These are phyloP conservation scores for Cladobotryum mycophilum DNA, from an alignment of 2,329 filamentous ascomycete genomes.

Conservation along the genomic window DNA sequence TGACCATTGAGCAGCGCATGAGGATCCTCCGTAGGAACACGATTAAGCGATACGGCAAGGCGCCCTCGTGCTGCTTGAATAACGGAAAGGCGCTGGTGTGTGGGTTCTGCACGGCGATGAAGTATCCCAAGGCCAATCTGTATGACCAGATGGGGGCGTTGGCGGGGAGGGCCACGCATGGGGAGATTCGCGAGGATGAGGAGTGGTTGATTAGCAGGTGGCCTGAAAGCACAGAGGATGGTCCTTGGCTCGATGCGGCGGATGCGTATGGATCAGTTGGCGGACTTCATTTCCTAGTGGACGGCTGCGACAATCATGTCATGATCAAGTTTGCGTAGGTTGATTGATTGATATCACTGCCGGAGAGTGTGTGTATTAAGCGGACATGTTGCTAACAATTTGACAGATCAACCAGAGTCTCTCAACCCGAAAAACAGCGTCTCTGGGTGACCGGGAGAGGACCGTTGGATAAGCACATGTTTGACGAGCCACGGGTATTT, in stretches of 20 bases:
- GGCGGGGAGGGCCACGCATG: not conserved
- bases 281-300: slow-evolving; percentile 9
- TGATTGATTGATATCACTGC: not conserved
- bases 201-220: not conserved
- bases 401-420: not conserved
- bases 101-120: not conserved
- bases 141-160: not conserved
- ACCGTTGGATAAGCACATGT: not conserved
- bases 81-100: not conserved
- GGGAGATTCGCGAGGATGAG: not conserved
- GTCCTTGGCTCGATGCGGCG: not conserved
- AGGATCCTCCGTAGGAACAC: not conserved
- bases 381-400: not conserved
- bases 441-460: not conserved
- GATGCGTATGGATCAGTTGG: slow-evolving; percentile 4
- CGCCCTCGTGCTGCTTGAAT: not conserved
- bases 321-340: slow-evolving; percentile 9
- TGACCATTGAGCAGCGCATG: not conserved
- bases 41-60: not conserved
- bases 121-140: not conserved
- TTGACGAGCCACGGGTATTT: not conserved
- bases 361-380: too few species aligned
- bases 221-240: not conserved
- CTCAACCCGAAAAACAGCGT: not conserved
- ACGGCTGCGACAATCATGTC: slow-evolving; percentile 1